Base-by-base conservation (phyloP, 306 rosid species). In the Luffa aegyptiaca region DNA sequence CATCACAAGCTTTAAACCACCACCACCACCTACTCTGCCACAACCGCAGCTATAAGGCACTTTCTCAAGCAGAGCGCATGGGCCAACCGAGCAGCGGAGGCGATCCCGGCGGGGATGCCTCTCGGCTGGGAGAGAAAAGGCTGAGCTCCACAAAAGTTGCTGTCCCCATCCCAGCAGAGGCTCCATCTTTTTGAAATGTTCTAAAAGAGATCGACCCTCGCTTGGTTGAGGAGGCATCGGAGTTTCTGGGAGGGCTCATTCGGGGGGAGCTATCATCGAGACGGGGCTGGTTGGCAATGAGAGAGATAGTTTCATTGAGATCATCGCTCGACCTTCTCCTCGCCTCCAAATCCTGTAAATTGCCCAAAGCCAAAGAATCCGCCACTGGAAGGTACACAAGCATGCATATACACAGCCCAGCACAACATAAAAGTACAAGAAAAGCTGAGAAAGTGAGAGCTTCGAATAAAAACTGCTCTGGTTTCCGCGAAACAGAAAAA, bases 361-460 rank as follows among this genome's bases (percentile, higher is more conserved):
- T 91, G 75, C 97, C 98, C 88, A 95, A 84, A 3, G 97, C 96
- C 71, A 95, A 86, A 80, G 92, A 92, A 88, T 95, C 98, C 5
- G 97, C 98, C 78, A 91, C 92, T 14, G 98, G 98, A 85, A 81
- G 89, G 85, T 95, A 95, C 53, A 95, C 98, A 80, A 95, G 97
- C 84, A 86, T 90, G 92, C 92, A 88, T 89, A 91, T 92, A 86
- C 98, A 92, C 84, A 92, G 82, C 88, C 89, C 97, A 13, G 90
- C 88, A 87, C 97, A 92, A 79, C 92, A 89, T 65, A 90, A 85
- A 79, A 95, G 95, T 75, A 92, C 89, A 84, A 95, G 93, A 88
- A 95, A 95, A 81, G 97, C 97, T 87, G 89, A 85, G 92, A 95
- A 95, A 86, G 86, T 86, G 82, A 95, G 88, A 87, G 88, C 92